Evolutionary conservation across 2,329 filamentous ascomycete species (phyloP), one percentile per base, ranked within the genome.

Genomic region (Fusarium sp.): DNA sequence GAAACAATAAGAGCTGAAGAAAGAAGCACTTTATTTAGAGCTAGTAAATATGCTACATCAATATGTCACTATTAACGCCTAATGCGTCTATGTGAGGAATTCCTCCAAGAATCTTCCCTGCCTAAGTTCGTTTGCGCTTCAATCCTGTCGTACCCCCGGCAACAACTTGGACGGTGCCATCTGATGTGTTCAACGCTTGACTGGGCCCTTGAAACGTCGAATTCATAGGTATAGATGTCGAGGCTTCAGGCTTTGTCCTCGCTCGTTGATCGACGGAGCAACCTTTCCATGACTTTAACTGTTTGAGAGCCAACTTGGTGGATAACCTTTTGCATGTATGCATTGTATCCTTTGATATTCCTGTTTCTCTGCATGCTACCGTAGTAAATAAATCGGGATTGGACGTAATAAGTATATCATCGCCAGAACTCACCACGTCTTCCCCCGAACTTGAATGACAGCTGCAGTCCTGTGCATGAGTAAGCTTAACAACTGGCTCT

Each of bases 81-180:
- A 38, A 38, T 38, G 34, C 8, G 18, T 38, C 34, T 38, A 38
- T 38, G 18, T n/a, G 18, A 38, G 34, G 18, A 38, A 38, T 38
- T n/a, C 34, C 34, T 38, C 34, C 34, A 38, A 38, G 34, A 38
- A 38, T 38, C 18, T 38, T 38, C 34, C 18, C 34, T 38, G 16
- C 34, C 34, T 38, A 38, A 38, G 34, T 38, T 38, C 54, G 47
- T 63, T 63, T 63, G 46, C 60, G 60, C 41, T 63, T 63, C 30
- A 24, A 24, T 63, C 53, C 60, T 24, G 20, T 48, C 41, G 16
- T 43, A 46, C 27, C 44, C 27, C 51, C 44, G 40, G 46, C 9
- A 41, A 32, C 29, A 48, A 29, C n/a, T 29, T 32, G 27, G 44
- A n/a, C n/a, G 22, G 34, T 13, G 48, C 25, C 30, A 40, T 30